Percentiles rank a stretch among this genome's conserved stretches.
These are phyloP conservation scores for Hypericum perforatum DNA, from an alignment of 345 rosid species.

Conservation along the genomic window DNA sequence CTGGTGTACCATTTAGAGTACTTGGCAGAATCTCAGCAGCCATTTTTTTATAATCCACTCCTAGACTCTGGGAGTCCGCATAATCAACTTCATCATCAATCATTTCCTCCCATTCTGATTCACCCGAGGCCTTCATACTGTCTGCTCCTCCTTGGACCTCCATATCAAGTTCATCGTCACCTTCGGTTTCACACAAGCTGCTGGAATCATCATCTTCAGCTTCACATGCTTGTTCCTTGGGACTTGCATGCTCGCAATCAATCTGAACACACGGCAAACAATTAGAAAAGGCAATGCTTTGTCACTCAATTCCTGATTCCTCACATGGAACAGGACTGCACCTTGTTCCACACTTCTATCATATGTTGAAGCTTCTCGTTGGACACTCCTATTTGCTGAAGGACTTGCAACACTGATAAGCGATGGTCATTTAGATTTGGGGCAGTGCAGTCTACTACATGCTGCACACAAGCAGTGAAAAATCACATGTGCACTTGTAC, in stretches of 20 bases:
- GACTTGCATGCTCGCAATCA: constrained; percentile 32
- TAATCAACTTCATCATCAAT: constrained; percentile 19
- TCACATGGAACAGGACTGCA: constrained; percentile 14
- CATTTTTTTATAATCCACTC: constrained; percentile 31
- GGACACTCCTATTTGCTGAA: constrained; percentile 85
- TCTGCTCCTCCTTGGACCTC: too few relatives aligned
- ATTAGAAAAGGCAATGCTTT: neutral
- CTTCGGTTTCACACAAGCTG: too few relatives aligned
- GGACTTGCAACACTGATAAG: constrained; percentile 68
- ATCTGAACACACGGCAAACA: constrained; percentile 31
- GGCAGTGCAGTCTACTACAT: constrained; percentile 80
- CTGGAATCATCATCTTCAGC: constrained; percentile 1
- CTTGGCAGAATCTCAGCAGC: constrained; percentile 24
- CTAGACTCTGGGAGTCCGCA: constrained; percentile 36
- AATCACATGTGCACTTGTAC: too few relatives aligned
- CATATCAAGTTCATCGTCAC: too few relatives aligned
- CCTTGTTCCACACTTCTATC: constrained; percentile 98
- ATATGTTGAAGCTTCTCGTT: constrained; percentile 68
- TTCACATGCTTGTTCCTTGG: constrained; percentile 32
- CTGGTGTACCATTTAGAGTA: constrained; percentile 17
- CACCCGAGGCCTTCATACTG: too few relatives aligned
- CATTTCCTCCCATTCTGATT: constrained; percentile 6
- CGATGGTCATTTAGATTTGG: constrained; percentile 91
- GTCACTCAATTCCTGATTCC: neutral
- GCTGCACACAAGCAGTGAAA: constrained; percentile 30